Conservation (phyloP, 1,284 basidiomycete species). For the Pseudozyma tsukubaensis region DNA sequence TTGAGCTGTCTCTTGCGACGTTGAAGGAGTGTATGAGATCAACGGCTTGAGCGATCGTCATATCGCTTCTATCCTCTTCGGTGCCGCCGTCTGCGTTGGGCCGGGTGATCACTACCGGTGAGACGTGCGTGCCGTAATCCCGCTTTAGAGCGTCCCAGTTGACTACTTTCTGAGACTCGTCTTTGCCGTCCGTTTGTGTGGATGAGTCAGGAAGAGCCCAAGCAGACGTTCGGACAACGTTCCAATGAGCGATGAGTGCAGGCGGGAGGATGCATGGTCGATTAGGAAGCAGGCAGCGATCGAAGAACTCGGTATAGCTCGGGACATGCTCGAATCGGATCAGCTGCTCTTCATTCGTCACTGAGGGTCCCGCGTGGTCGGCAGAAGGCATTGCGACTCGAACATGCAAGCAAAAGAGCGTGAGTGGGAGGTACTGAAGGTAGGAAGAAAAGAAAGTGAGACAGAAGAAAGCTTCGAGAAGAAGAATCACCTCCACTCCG, state of each 20-base stretch:
- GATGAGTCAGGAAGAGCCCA: not conserved
- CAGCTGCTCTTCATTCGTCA: conserved; percentile 3
- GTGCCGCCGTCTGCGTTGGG: not conserved
- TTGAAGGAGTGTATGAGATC: conserved; percentile 21
- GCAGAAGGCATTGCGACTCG: not conserved
- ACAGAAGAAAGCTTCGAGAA: not conserved
- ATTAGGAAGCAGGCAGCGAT: conserved; percentile 43
- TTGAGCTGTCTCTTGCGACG: conserved; percentile 1
- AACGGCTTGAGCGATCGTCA: conserved; percentile 37
- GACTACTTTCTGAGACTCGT: not conserved
- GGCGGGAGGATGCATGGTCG: conserved; percentile 51
- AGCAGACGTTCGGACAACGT: conserved; percentile 1
- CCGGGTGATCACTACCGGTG: conserved; percentile 39
- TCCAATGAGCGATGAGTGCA: conserved; percentile 31
- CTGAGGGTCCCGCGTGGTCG: not conserved
- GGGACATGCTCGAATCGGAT: conserved; percentile 26
- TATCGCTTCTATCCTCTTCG: conserved; percentile 28
- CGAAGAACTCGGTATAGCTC: conserved; percentile 45
- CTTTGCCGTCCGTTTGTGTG: not conserved
- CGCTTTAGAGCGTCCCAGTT: conserved; percentile 33
- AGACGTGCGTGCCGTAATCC: conserved; percentile 36
- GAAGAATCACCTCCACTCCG: not conserved
- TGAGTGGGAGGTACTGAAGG: not conserved
- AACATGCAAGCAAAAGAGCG: not conserved
- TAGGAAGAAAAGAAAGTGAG: not conserved